These are phyloP conservation scores for Colletotrichum musicola DNA, from an alignment of 2,329 filamentous ascomycete genomes.

Conservation along the genomic window DNA sequence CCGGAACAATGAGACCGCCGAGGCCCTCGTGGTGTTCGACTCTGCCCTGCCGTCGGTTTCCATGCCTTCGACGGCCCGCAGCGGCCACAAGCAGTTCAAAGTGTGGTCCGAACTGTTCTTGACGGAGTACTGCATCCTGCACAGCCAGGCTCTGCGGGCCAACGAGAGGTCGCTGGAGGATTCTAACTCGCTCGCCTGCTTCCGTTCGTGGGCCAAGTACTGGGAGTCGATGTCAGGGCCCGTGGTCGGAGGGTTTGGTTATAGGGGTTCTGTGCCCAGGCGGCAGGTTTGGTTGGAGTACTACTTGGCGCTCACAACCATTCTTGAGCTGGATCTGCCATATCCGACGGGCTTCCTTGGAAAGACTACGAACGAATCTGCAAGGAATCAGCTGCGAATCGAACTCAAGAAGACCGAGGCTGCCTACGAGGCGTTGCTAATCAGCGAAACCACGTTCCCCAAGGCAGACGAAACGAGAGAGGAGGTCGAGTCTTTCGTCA, in stretches of 20 bases:
- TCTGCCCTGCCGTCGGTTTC: conserved; percentile 74
- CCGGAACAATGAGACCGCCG: conserved; percentile 60
- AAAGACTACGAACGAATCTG: conserved; percentile 58
- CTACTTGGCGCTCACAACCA: conserved; percentile 81
- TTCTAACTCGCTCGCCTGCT: conserved; percentile 66
- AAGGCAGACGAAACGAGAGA: conserved; percentile 82
- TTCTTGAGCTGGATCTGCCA: conserved; percentile 75
- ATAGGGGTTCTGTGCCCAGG: conserved; percentile 70
- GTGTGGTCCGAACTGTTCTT: conserved; percentile 85
- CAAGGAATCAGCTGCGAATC: conserved; percentile 73
- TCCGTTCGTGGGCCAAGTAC: conserved; percentile 77
- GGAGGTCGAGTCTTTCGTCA: conserved; percentile 86
- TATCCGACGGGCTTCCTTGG: conserved; percentile 65
- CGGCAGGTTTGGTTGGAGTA: conserved; percentile 87
- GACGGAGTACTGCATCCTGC: conserved; percentile 79
- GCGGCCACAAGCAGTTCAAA: conserved; percentile 73
- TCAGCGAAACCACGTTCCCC: conserved; percentile 86
- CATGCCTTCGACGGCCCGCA: conserved; percentile 62
- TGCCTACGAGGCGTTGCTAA: conserved; percentile 82
- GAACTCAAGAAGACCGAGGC: conserved; percentile 85
- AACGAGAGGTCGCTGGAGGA: conserved; percentile 65
- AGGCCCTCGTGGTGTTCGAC: conserved; percentile 76
- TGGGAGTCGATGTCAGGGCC: conserved; percentile 68
- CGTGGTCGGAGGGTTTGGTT: conserved; percentile 67
- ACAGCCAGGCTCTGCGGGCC: conserved; percentile 68